Evolutionary conservation across 495 filamentous ascomycete genomes (phyloP).

Genomic region (Lasiosphaeriaceae sp.): DNA sequence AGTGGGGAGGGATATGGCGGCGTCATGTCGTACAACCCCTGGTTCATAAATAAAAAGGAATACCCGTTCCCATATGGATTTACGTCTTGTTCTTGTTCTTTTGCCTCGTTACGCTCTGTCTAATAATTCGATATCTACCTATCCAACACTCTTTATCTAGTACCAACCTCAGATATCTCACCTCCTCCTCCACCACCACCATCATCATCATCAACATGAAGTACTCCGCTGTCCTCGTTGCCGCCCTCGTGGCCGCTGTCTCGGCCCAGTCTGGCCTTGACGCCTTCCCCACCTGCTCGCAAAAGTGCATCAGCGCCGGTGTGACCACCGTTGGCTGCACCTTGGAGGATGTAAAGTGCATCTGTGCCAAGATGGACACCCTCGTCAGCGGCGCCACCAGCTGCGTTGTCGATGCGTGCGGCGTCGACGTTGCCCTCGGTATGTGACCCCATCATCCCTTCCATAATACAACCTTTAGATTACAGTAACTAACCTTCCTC

Average conservation of each 20-base stretch:
- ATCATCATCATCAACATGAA: conserved; percentile 34
- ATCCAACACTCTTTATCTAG: neutral
- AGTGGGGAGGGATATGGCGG: too few species aligned
- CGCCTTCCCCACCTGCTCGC: conserved; percentile 39
- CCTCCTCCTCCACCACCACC: neutral
- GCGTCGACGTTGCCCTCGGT: conserved; percentile 30
- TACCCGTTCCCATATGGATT: too few species aligned
- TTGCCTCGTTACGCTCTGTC: too few species aligned
- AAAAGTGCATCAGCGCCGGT: conserved; percentile 33
- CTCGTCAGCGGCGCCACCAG: conserved; percentile 30
- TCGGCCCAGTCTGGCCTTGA: conserved; percentile 32
- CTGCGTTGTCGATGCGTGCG: conserved; percentile 37
- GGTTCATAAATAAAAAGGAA: too few species aligned
- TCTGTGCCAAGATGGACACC: conserved; percentile 35
- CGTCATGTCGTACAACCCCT: too few species aligned
- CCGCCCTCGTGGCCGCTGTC: conserved; percentile 31
- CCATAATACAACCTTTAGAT: neutral
- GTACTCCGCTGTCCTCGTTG: conserved; percentile 30
- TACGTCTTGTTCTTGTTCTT: too few species aligned
- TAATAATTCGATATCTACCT: neutral
- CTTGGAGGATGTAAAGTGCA: conserved; percentile 37
- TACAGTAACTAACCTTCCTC: neutral
- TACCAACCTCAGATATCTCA: neutral
- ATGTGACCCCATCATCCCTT: neutral
- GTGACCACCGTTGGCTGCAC: conserved; percentile 30